Evolutionary conservation across 768 basidiomycete genomes (phyloP).

Genomic region (Boletales sp.): DNA sequence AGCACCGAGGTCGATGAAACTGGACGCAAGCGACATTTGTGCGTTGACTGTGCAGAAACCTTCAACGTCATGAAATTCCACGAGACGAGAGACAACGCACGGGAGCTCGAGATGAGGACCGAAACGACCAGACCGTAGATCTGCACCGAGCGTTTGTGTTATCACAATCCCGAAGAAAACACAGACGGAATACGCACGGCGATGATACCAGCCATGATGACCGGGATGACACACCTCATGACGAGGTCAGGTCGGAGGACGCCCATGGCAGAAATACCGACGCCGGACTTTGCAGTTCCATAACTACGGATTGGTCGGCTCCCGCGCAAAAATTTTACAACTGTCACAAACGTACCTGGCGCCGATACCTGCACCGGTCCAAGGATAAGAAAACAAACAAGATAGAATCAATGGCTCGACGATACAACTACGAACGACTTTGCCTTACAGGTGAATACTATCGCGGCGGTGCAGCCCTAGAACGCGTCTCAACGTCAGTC

Average conservation of each 20-base stretch:
- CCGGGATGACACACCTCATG: conserved; percentile 97
- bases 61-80: neutral
- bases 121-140: conserved; percentile 98
- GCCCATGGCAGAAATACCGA: conserved; percentile 97
- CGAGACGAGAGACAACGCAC: conserved; percentile 49
- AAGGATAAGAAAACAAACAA: neutral
- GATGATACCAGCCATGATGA: conserved; percentile 99
- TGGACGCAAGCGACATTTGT: conserved; percentile 87
- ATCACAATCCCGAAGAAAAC: neutral
- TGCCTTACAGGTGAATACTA: conserved; percentile 92
- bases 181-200: conserved; percentile 59
- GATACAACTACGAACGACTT: conserved; percentile 1
- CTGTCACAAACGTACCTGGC: conserved; percentile 57
- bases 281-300: conserved; percentile 98
- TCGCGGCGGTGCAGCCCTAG: conserved; percentile 94
- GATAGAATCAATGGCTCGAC: neutral
- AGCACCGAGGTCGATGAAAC: conserved; percentile 92
- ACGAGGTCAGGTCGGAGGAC: conserved; percentile 94
- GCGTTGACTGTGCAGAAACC: conserved; percentile 48
- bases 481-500: conserved; percentile 8
- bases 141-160: conserved; percentile 35
- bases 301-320: conserved; percentile 54
- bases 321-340: neutral
- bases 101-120: conserved; percentile 86
- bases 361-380: conserved; percentile 61